Conservation (phyloP, 2,329 filamentous ascomycete species). For the Fusarium nanum region DNA sequence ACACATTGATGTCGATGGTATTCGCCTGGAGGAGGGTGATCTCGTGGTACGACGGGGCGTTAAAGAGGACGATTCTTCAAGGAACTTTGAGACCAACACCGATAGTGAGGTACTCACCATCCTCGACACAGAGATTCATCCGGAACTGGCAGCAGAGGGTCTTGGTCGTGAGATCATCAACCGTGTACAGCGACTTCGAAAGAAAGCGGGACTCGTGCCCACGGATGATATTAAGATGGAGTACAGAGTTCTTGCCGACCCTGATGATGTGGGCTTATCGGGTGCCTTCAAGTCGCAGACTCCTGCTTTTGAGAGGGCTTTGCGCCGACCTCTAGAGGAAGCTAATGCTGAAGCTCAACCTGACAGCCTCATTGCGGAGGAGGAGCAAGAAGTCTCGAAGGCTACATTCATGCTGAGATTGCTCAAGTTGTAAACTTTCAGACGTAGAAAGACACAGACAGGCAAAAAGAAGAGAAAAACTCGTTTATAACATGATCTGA, state of each 20-base stretch:
- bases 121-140: conserved; percentile 83
- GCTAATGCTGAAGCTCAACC: conserved; percentile 40
- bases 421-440: conserved; percentile 70
- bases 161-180: conserved; percentile 93
- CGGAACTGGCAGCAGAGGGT: conserved; percentile 88
- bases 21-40: conserved; percentile 84
- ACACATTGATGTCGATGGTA: conserved; percentile 85
- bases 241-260: conserved; percentile 83
- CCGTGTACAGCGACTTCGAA: conserved; percentile 89
- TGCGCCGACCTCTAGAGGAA: conserved; percentile 78
- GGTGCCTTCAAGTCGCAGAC: conserved; percentile 76
- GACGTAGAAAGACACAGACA: conserved; percentile 12
- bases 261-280: conserved; percentile 78
- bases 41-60: conserved; percentile 81
- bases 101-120: conserved; percentile 92
- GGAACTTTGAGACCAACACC: conserved; percentile 85
- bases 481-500: conserved; percentile 22
- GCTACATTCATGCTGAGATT: conserved; percentile 82
- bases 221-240: conserved; percentile 98
- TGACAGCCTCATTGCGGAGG: conserved; percentile 73
- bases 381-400: conserved; percentile 87
- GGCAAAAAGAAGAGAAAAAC: conserved; percentile 20
- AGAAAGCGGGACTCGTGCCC: conserved; percentile 89
- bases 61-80: conserved; percentile 75
- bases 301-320: conserved; percentile 77